Evolutionary conservation across 345 rosid genomes (phyloP), one percentile per base, ranked within the genome.

Genomic region (Heritiera littoralis): DNA sequence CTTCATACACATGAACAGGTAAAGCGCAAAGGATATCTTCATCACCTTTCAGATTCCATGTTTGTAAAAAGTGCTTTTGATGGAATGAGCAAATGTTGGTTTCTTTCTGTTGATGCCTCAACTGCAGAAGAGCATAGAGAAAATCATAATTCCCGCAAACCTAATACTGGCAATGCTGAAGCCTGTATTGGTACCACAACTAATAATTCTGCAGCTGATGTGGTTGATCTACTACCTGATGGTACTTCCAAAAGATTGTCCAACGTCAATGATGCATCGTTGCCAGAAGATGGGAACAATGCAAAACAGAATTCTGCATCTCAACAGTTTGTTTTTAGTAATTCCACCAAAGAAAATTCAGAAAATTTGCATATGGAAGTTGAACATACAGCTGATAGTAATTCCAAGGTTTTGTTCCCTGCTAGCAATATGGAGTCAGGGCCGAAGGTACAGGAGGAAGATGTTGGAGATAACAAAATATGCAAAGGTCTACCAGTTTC

Each of bases 1-100:
- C 75, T 76, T 72, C 28, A 5, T 78, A 56, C 48, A 81, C 66
- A 77, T 78, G 45, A 41, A 20, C 71, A 87, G 90, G 90, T 86
- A 6, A 84, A 87, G 80, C 86, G 92, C 23, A 83, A 76, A 82
- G 91, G 91, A 20, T 8, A 30, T 12, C 84, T 80, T 76, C 92
- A 88, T 83, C 82, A 83, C 71, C 76, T 92, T 40, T 69, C 87
- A 0, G 97, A 92, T 66, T 83, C 87, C 46, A 83, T 89, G 88
- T 72, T 56, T 32, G 83, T 90, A 45, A 80, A 12, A 65, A 85
- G 72, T 80, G 92, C 83, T n/a, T 92, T 92, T 76, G 60, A 48
- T 35, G 89, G 91, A 14, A 43, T 81, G 6, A 70, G 61, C 18
- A 80, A 65, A 66, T 56, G 70, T 75, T 89, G 95, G 95, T 89